Base-by-base conservation (phyloP, 129 eudicot genomes). In the Tagetes erecta region DNA sequence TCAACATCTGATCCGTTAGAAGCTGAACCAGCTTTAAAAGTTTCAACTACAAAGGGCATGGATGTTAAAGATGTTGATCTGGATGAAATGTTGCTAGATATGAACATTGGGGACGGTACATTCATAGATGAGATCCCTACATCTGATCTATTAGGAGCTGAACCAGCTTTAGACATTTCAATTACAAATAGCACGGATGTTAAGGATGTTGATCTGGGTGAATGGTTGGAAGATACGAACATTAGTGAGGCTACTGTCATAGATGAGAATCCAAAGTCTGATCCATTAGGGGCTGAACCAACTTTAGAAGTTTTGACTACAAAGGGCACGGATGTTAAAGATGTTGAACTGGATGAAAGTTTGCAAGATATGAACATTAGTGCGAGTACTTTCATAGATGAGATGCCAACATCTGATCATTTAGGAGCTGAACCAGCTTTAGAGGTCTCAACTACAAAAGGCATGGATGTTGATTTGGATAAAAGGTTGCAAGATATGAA, bases 201-300 rank as follows among this genome's bases (percentile, higher is more conserved):
- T 3, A 68, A 74, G 67, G 83, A 67, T 73, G 27, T 20, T 20
- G 77, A 42, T 44, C 6, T 8, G 6, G 44, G 13, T 27, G 75
- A 20, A 20, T 20, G 27, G 27, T 20, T 20, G 27, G 27, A 20
- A 20, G 27, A 20, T 20, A 20, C 27, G 27, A 20, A 20, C 27
- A 20, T 20, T 20, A 20, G 27, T 20, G 27, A 20, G 27, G 27
- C 27, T 11, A 77, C 40, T 39, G 37, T 69, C 27, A 58, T 27
- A 59, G 64, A 77, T 46, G 49, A 47, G 36, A 47, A 36, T 33
- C 70, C 70, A 69, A 59, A 57, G 40, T 50, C 59, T 8, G 72
- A 63, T 39, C 50, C 44, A 77, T 69, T 70, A 59, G 81, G 53
- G 47, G 42, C 70, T 59, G 81, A 47, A 77, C 41, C 64, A 44